Evolutionary conservation across 2,329 filamentous ascomycete species (phyloP).

Genomic region (Colletotrichum musae): DNA sequence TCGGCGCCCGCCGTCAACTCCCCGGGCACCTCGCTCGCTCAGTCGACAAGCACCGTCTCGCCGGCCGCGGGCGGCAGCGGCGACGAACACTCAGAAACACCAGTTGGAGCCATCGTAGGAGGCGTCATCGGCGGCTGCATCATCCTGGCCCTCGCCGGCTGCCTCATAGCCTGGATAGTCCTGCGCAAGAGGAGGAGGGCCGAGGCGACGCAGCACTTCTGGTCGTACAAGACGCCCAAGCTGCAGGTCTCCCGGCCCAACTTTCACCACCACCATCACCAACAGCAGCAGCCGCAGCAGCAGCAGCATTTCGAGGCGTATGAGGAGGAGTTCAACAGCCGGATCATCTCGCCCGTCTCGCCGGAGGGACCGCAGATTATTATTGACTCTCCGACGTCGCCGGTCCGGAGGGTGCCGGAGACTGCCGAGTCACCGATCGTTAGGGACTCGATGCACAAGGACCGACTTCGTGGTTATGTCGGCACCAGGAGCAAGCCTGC

Average conservation of each 20-base stretch:
- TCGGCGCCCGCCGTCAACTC: neutral
- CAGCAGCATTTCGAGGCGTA: neutral
- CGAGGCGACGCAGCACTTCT: neutral
- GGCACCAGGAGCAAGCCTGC: conserved; percentile 29
- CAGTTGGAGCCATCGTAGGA: conserved; percentile 20
- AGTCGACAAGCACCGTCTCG: neutral
- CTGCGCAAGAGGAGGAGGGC: conserved; percentile 1
- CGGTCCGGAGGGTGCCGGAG: neutral
- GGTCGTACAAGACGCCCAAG: neutral
- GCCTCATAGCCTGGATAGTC: conserved; percentile 19
- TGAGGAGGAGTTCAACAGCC: neutral
- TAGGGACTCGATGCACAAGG: neutral
- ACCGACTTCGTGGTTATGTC: neutral
- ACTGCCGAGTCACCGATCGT: neutral
- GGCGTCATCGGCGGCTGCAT: conserved; percentile 23
- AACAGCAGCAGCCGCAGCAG: neutral
- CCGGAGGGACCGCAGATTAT: neutral
- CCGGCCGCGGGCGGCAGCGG: neutral
- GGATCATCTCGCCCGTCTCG: neutral
- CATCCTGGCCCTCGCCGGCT: conserved; percentile 18
- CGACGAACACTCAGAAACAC: neutral
- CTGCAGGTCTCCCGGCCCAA: too few species aligned
- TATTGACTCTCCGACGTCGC: neutral
- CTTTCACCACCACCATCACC: too few species aligned
- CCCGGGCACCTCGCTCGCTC: neutral